These are phyloP conservation scores for Fraxinus dipetala DNA, from an alignment of 305 asterid species.

Conservation along the genomic window DNA sequence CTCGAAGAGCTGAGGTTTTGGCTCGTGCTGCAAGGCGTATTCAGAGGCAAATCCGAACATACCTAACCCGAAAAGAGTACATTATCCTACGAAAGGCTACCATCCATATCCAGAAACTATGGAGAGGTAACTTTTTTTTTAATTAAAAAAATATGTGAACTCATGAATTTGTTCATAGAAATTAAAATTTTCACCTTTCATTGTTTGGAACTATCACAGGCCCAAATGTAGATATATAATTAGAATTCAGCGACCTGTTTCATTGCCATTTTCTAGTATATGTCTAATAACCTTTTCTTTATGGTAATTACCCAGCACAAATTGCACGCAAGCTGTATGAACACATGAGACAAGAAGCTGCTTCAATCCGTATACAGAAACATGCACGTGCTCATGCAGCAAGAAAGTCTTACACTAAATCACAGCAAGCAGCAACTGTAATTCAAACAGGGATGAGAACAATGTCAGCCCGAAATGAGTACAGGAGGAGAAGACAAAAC, in stretches of 20 bases:
- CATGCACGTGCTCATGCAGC: constrained; percentile 70
- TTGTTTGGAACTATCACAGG: constrained; percentile 12
- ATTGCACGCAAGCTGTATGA: constrained; percentile 75
- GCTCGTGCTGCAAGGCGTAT: constrained; percentile 74
- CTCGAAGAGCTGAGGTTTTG: constrained; percentile 85
- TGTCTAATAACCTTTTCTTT: constrained; percentile 10
- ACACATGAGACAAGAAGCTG: constrained; percentile 77
- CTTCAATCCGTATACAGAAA: constrained; percentile 83
- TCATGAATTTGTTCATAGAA: neutral
- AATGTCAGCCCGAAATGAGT: constrained; percentile 85
- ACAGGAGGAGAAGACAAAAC: constrained; percentile 63
- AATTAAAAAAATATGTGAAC: neutral
- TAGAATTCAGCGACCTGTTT: neutral
- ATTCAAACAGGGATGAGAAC: constrained; percentile 84
- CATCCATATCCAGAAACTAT: constrained; percentile 59
- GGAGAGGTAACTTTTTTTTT: constrained; percentile 72
- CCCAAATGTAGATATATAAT: neutral
- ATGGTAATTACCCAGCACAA: constrained; percentile 50
- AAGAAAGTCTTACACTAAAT: constrained; percentile 56
- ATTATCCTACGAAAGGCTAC: constrained; percentile 64
- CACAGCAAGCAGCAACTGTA: constrained; percentile 61
- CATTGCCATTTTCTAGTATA: neutral
- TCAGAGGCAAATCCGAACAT: constrained; percentile 84
- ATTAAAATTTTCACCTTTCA: neutral
- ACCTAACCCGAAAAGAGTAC: constrained; percentile 73